Evolutionary conservation across 345 rosid genomes (phyloP).

Genomic region (Salix suchowensis): DNA sequence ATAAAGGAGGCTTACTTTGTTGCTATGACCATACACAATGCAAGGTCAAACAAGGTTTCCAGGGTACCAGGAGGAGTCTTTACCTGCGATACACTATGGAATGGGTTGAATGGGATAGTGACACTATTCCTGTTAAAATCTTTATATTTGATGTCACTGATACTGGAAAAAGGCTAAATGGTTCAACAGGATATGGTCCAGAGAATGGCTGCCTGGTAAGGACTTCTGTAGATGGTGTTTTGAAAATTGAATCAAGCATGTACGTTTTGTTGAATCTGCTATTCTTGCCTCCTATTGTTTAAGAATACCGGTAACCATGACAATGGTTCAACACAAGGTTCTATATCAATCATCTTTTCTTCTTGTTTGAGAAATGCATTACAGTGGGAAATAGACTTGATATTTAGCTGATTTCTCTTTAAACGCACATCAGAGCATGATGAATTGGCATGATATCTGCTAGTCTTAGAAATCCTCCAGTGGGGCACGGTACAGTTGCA

Average conservation of each 20-base stretch:
- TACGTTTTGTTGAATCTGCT: not conserved
- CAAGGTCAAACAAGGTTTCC: constrained; percentile 49
- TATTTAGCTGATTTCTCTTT: too few species aligned
- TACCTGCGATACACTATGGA: constrained; percentile 59
- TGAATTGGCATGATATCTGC: too few species aligned
- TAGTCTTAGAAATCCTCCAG: not conserved
- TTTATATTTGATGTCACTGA: constrained; percentile 80
- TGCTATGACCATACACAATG: constrained; percentile 72
- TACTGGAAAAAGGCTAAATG: constrained; percentile 36
- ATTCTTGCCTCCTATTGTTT: not conserved
- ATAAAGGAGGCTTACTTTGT: constrained; percentile 64
- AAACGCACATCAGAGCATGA: too few species aligned
- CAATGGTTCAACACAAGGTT: too few species aligned
- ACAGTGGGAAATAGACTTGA: too few species aligned
- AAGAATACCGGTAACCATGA: too few species aligned
- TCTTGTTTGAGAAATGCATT: too few species aligned
- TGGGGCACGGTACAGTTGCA: not conserved
- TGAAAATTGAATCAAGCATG: not conserved
- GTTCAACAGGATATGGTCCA: constrained; percentile 31
- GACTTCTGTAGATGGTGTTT: not conserved
- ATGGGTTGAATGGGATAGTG: constrained; percentile 70
- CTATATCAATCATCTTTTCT: too few species aligned
- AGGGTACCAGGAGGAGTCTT: constrained; percentile 40
- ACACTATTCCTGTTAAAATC: constrained; percentile 55
- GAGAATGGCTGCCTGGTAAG: constrained; percentile 62